Base-by-base conservation (phyloP, 2,329 filamentous ascomycete genomes). In the Epichloe elymi region DNA sequence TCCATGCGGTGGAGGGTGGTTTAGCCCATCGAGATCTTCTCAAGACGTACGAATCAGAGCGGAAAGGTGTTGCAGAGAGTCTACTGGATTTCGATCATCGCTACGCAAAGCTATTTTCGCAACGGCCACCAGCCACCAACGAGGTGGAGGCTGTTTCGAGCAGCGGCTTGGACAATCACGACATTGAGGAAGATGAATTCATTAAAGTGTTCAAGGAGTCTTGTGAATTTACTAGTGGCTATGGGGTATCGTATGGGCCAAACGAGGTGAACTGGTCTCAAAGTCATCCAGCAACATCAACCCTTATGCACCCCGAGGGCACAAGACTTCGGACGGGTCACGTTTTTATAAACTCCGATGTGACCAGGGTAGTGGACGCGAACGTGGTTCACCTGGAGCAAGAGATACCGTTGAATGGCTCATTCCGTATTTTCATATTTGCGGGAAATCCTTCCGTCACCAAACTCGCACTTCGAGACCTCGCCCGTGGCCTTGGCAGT, bases 311-410 rank as follows among this genome's bases (percentile, higher is more conserved):
- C 52, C 78, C 84, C 2, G 67, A 76, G 40, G 74, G 79, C 35
- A 80, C 76, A 36, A 85, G 79, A 54, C 74, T 93, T 54, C 76
- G 78, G 8, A 80, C 87, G 0, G 90, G 90, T 23, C 80, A 86
- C 39, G 79, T 90, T 38, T 78, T 95, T 60, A 80, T 79, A 46
- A 88, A 87, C 51, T 78, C 86, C 19, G 83, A 88, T 55, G 90
- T 95, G 11, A 95, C 88, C 1, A 80, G 90, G 46, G 86, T 95
- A 20, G 82, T 85, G 1, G 90, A 96, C 63, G 86, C 89, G 63
- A 95, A 95, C 66, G 82, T 88, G 5, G 88, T 95, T 1, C 86
- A 94, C 60, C 75, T 95, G 10, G 90, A 95, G 68, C 89, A 95
- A 67, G 86, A 94, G 62, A 78, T 95, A 35, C 89, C 89, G 0